Evolutionary conservation across 768 basidiomycete genomes (phyloP), one percentile per base, ranked within the genome.

Genomic region (Hygrophorus pudorinus): DNA sequence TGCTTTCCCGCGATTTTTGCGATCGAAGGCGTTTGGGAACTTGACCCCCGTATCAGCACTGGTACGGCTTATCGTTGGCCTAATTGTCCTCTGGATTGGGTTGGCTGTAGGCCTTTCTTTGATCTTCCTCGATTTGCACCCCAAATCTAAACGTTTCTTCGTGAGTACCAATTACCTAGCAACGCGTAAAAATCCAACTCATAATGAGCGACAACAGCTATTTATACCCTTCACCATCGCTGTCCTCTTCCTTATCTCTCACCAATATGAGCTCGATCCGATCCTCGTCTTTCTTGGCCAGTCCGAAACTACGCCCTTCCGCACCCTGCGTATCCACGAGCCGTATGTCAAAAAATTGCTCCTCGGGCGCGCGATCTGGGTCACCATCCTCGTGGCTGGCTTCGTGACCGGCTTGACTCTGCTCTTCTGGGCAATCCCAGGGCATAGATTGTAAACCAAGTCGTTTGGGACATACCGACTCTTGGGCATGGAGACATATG

Each of bases 1-100:
- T 52, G 89, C 88, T 13, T 91, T 88, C 67, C 89, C 88, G 34
- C 76, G 94, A 4, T 98, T 99, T 73, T 70, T 99, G 38, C 76
- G 96, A 47, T 82, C 89, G 2, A 99, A 98, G 66, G 93, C 93
- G n/a, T 98, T 97, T 57, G 90, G 91, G 21, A 99, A 98, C 62
- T 67, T 99, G 42, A 97, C 96, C 2, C 91, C 93, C 13, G 73
- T 96, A 52, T 86, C 86, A 16, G 81, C 88, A 1, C 75, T 96
- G 42, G 81, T 92, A 13, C 73, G 94, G 46, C 78, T 99, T 46
- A 76, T 92, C 45, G 65, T 78, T 2, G 96, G 96, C 0, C 66
- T 99, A 30, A 66, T 97, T 50, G 71, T 79, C 34, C 76, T 98
- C 10, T 98, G 96, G 94, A 81, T 90, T n/a, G 93, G 81, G n/a